Conservation (phyloP, 2,329 filamentous ascomycete genomes). For the Arachnopeziza araneosa region DNA sequence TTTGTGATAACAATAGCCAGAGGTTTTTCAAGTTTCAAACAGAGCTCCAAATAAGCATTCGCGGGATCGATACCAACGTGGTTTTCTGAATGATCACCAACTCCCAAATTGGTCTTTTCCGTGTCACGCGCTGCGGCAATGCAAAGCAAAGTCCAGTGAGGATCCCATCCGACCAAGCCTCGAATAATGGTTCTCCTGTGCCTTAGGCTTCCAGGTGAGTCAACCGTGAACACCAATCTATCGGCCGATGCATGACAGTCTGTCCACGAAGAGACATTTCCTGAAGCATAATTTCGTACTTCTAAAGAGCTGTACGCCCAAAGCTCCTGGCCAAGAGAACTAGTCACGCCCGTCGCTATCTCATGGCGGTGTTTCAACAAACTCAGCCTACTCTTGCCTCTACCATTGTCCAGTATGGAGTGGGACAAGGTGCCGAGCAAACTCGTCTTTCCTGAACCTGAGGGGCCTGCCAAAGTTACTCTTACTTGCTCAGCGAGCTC, state of each 20-base stretch:
- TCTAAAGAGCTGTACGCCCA: conserved; percentile 66
- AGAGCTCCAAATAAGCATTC: conserved; percentile 77
- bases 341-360: conserved; percentile 84
- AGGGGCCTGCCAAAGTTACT: conserved; percentile 82
- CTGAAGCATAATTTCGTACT: conserved; percentile 78
- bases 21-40: conserved; percentile 72
- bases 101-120: conserved; percentile 35
- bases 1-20: conserved; percentile 85
- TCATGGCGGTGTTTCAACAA: conserved; percentile 91
- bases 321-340: conserved; percentile 89
- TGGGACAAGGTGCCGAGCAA: conserved; percentile 84
- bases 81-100: conserved; percentile 40
- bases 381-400: conserved; percentile 82
- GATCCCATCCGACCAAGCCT: conserved; percentile 90
- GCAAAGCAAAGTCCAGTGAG: conserved; percentile 88
- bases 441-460: conserved; percentile 88
- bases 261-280: conserved; percentile 86
- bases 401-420: conserved; percentile 82
- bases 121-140: conserved; percentile 69
- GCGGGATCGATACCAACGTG: conserved; percentile 65
- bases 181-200: conserved; percentile 85
- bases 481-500: conserved; percentile 61
- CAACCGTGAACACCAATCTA: conserved; percentile 80
- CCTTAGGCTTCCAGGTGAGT: conserved; percentile 85
- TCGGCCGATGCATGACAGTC: conserved; percentile 83